A percentile compares a stretch with the other conserved stretches of the same genome.
These are phyloP conservation scores for Jimgerdemannia flammicorona DNA, from an alignment of 192 early-diverging fungal genomes.

Conservation along the genomic window DNA sequence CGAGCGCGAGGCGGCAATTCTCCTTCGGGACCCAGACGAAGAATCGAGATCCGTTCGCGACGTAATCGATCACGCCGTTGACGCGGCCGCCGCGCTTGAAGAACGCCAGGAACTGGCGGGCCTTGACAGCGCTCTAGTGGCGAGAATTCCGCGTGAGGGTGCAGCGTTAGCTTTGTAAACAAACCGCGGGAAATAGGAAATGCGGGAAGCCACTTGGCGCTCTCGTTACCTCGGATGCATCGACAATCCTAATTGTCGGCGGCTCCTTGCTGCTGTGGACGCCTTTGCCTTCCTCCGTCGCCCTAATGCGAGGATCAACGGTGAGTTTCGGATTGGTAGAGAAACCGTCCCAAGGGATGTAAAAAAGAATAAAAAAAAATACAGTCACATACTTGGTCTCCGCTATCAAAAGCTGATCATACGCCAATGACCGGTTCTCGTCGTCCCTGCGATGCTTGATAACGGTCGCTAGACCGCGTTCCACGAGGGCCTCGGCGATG, in stretches of 20 bases:
- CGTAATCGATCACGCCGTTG: slow-evolving; percentile 84
- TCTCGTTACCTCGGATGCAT: slow-evolving; percentile 66
- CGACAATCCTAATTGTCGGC: slow-evolving; percentile 66
- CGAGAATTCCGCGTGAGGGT: slow-evolving; percentile 3
- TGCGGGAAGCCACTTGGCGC: too few relatives aligned
- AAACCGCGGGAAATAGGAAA: too few relatives aligned
- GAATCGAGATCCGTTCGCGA: slow-evolving; percentile 80
- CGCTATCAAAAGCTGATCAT: slow-evolving; percentile 82
- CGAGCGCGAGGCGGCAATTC: slow-evolving; percentile 78
- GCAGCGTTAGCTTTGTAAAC: too few relatives aligned
- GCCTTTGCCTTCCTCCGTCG: slow-evolving; percentile 67
- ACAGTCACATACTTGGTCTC: slow-evolving; percentile 30
- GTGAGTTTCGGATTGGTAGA: background rate
- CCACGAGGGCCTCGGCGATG: slow-evolving; percentile 55
- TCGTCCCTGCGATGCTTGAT: slow-evolving; percentile 84
- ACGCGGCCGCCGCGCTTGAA: slow-evolving; percentile 79
- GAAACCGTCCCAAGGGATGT: too few relatives aligned
- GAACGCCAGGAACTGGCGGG: slow-evolving; percentile 80
- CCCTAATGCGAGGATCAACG: slow-evolving; percentile 13
- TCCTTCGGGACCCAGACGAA: slow-evolving; percentile 83
- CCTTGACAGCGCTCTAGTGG: slow-evolving; percentile 62
- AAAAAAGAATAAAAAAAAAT: slow-evolving; percentile 5
- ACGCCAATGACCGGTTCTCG: slow-evolving; percentile 78
- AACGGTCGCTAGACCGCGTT: slow-evolving; percentile 70
- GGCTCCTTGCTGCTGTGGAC: slow-evolving; percentile 77